Evolutionary conservation across 2,329 filamentous ascomycete species (phyloP), one percentile per base, ranked within the genome.

Genomic region (Cladosporium sp.): DNA sequence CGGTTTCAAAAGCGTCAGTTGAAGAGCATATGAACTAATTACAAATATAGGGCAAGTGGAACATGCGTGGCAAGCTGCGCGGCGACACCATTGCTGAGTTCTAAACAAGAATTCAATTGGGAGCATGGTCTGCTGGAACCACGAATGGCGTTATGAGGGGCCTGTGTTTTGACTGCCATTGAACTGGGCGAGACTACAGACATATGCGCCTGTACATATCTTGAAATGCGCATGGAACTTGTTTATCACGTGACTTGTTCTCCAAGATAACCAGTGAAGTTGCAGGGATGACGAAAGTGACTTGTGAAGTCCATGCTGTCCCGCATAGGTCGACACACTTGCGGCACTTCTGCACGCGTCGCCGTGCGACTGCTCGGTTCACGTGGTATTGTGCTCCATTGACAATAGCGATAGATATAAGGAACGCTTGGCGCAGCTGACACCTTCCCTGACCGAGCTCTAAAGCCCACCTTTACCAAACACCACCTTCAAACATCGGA

Each of bases 41-140:
- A 36, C 12, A 15, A 24, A 12, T n/a, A 45, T 67, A 97, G 93
- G 94, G 93, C 69, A 91, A 93, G 71, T 96, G 79, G 74, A 83
- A 95, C 49, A 74, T 97, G 66, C 84, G 91, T 66, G 93, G 86
- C 58, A 97, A 97, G 87, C 83, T 90, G 74, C 88, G 84, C 75
- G 92, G 91, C 56, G 93, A 97, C 71, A 80, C 87, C n/a, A 81
- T 95, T 68, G 78, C 80, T 56, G 92, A 97, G 76, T 93, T 83
- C 73, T 97, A 77, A 35, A 24, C 39, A 42, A 83, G 42, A n/a
- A 20, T 25, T 44, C 20, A 24, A 28, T n/a, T n/a, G 24, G 42
- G 42, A 17, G 42, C 25, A 25, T 45, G 42, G 42, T 25, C 12
- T 28, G 42, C 42, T 47, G 15, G 40, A 47, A 25, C 25, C n/a